These are phyloP conservation scores for Tranzscheliella williamsii DNA, from an alignment of 1,284 basidiomycete species.

Conservation along the genomic window DNA sequence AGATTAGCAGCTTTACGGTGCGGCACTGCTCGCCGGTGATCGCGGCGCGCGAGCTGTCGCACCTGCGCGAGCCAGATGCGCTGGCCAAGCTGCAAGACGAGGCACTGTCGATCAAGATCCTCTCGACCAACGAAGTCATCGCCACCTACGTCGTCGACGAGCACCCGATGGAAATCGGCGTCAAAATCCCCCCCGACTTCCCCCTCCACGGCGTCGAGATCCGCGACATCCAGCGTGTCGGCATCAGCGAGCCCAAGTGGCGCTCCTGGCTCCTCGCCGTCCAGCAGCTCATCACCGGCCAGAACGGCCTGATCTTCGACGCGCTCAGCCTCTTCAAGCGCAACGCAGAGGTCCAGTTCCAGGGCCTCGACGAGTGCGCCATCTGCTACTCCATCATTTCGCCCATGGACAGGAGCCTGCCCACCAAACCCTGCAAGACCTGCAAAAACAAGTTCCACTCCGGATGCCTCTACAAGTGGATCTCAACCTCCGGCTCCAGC, in stretches of 20 bases:
- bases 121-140: conserved; percentile 69
- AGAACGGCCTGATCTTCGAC: conserved; percentile 91
- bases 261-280: conserved; percentile 90
- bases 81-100: conserved; percentile 76
- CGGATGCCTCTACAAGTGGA: conserved; percentile 71
- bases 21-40: conserved; percentile 88
- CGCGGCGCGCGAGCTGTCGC: conserved; percentile 78
- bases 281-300: conserved; percentile 79
- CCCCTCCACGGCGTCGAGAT: conserved; percentile 88
- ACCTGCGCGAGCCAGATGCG: conserved; percentile 71
- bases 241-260: conserved; percentile 86
- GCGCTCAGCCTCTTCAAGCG: conserved; percentile 91
- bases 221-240: conserved; percentile 76
- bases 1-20: conserved; percentile 78
- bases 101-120: conserved; percentile 69
- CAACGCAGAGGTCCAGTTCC: conserved; percentile 71
- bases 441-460: conserved; percentile 93
- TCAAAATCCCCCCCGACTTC: conserved; percentile 87
- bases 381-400: conserved; percentile 78
- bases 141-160: conserved; percentile 84
- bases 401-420: conserved; percentile 83
- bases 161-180: conserved; percentile 84
- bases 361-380: conserved; percentile 58
- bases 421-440: conserved; percentile 86
- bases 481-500: conserved; percentile 79